phyloP scores from a whole-genome alignment of 495 filamentous ascomycete genomes.

The Penicillium herquei region DNA sequence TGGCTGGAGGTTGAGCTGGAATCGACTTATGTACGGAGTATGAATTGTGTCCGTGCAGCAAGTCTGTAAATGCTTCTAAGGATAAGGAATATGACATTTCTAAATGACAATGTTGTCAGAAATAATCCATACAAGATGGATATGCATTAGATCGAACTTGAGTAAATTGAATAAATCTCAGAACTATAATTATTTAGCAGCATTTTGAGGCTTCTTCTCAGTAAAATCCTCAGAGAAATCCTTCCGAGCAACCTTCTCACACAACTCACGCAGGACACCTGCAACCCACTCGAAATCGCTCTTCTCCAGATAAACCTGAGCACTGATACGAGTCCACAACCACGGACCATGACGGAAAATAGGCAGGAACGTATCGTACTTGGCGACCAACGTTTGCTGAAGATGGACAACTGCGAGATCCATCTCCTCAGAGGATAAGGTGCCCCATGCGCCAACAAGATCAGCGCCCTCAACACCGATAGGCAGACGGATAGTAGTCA shows the following conservation, averaged over 20 bases:
- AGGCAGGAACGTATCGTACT: conserved; percentile 70
- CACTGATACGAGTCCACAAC: conserved; percentile 72
- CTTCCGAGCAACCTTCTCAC: conserved; percentile 54
- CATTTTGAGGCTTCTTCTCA: no score
- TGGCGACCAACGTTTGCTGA: conserved; percentile 47
- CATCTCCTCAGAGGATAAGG: conserved; percentile 33
- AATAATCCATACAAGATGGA: no score
- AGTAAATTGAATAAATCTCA: no score
- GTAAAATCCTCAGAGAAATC: neutral
- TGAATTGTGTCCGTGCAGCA: no score
- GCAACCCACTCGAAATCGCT: conserved; percentile 76
- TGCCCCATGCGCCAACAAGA: conserved; percentile 16
- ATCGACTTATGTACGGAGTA: no score
- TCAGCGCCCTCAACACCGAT: conserved; percentile 37
- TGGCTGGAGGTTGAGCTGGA: no score
- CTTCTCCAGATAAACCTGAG: conserved; percentile 75
- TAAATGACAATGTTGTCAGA: no score
- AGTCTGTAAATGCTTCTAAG: no score
- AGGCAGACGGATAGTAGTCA: conserved; percentile 77
- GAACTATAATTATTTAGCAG: no score
- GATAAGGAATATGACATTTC: no score
- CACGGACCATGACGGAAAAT: conserved; percentile 56
- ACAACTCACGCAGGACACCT: conserved; percentile 57
- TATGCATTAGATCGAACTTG: no score
- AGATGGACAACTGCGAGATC: conserved; percentile 54